A percentile compares a stretch with the other conserved stretches of the same genome.
These are phyloP conservation scores for Phytopythium vexans DNA, from an alignment of 352 stramenopile genomes.

Conservation along the genomic window DNA sequence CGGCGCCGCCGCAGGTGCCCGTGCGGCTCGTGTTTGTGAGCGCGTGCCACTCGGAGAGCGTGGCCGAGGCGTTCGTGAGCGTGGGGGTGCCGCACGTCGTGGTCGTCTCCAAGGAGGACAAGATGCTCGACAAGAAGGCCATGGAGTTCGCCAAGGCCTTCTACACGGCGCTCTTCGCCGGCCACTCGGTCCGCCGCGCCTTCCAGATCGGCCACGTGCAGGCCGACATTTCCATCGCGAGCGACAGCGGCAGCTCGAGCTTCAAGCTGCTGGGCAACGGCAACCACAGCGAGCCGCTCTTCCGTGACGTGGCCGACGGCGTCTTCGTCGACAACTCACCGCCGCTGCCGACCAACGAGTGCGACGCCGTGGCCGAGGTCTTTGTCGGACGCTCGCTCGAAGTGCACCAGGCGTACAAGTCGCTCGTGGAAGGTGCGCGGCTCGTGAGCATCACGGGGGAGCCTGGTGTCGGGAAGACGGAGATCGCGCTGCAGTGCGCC, in stretches of 20 bases:
- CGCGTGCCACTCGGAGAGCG: conserved; percentile 87
- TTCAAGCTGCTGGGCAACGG: conserved; percentile 82
- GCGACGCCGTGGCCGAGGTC: conserved; percentile 65
- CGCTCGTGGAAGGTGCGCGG: conserved; percentile 68
- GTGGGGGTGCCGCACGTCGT: conserved; percentile 90
- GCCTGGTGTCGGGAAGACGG: conserved; percentile 75
- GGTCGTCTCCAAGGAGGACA: conserved; percentile 82
- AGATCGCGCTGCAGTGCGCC: conserved; percentile 71
- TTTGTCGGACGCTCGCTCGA: conserved; percentile 81
- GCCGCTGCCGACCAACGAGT: conserved; percentile 58
- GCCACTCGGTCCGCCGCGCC: conserved; percentile 67
- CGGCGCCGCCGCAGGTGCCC: conserved; percentile 25
- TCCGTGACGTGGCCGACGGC: conserved; percentile 49
- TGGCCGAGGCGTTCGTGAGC: conserved; percentile 85
- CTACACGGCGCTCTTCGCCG: conserved; percentile 83
- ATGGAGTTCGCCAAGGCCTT: conserved; percentile 89
- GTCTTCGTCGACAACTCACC: conserved; percentile 63
- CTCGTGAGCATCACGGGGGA: conserved; percentile 75
- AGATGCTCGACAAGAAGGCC: conserved; percentile 84
- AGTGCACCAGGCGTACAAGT: conserved; percentile 75
- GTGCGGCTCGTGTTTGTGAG: conserved; percentile 88
- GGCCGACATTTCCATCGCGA: conserved; percentile 61
- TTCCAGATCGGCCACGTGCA: conserved; percentile 86
- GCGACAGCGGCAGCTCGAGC: conserved; percentile 30
- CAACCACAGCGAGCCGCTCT: conserved; percentile 75